Evolutionary conservation across 2,329 filamentous ascomycete genomes (phyloP).

Genomic region (Monosporascus sp.): DNA sequence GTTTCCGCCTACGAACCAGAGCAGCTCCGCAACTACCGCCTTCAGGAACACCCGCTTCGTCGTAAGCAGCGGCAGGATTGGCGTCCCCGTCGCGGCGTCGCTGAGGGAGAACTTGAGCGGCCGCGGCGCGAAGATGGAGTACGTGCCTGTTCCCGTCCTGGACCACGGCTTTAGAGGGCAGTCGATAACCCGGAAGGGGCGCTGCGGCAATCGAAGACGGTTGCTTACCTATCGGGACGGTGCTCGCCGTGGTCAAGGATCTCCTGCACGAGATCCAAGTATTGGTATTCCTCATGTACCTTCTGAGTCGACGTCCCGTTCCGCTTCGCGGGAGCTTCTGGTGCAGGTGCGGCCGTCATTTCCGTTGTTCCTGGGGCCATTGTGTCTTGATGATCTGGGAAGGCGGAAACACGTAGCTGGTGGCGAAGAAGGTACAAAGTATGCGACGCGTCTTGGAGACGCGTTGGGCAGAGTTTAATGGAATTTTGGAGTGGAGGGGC

Average conservation of each 20-base stretch:
- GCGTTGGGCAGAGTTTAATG: no score
- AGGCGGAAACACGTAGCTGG: no score
- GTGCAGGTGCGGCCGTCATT: background rate
- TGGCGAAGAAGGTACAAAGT: no score
- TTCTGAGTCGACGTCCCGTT: constrained; percentile 4
- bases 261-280: constrained; percentile 80
- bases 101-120: constrained; percentile 85
- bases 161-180: background rate
- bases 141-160: constrained; percentile 89
- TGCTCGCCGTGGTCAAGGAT: constrained; percentile 82
- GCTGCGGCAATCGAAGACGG: background rate
- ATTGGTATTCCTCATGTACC: constrained; percentile 85
- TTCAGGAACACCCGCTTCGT: constrained; percentile 95
- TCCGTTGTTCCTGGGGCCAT: background rate
- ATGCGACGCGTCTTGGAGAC: no score
- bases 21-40: constrained; percentile 83
- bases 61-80: constrained; percentile 85
- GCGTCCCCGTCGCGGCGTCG: constrained; percentile 38
- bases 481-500: no score
- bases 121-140: constrained; percentile 79
- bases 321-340: background rate
- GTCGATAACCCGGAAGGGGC: constrained; percentile 4
- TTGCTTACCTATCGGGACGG: constrained; percentile 70
- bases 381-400: background rate
- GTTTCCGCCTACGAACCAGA: constrained; percentile 88